Evolutionary conservation across 306 rosid genomes (phyloP).

Genomic region (Herpetospermum pedunculosum): DNA sequence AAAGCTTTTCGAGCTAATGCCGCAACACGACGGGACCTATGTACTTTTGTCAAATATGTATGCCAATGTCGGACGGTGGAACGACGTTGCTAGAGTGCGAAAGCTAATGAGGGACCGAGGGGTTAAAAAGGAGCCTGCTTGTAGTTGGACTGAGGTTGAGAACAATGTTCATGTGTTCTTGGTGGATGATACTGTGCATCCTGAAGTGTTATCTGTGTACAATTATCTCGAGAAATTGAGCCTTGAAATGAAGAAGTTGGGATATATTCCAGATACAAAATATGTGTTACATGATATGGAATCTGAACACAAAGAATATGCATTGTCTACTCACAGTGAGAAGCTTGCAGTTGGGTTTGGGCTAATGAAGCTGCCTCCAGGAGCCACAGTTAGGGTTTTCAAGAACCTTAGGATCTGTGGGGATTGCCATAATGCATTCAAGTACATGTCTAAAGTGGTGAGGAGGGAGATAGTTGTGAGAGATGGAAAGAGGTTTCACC

Average conservation of each 20-base stretch:
- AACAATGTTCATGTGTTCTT: constrained; percentile 16
- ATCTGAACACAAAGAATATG: constrained; percentile 13
- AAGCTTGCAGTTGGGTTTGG: constrained; percentile 18
- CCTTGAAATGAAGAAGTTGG: constrained; percentile 14
- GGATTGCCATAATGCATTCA: constrained; percentile 16
- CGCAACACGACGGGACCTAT: constrained; percentile 12
- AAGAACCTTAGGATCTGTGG: constrained; percentile 17
- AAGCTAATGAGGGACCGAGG: constrained; percentile 14
- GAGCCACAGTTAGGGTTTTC: constrained; percentile 12
- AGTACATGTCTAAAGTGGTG: constrained; percentile 13
- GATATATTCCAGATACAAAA: constrained; percentile 14
- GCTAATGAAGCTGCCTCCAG: constrained; percentile 13
- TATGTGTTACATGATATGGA: constrained; percentile 15
- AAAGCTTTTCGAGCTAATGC: constrained; percentile 5
- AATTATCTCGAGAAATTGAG: constrained; percentile 1
- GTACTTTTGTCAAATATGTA: constrained; percentile 12
- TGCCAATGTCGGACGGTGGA: constrained; percentile 10
- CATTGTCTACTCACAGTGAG: constrained; percentile 16
- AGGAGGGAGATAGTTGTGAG: constrained; percentile 12
- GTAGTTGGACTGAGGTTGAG: constrained; percentile 15
- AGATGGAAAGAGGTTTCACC: constrained; percentile 20
- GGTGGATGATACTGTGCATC: constrained; percentile 11
- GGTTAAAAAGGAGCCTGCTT: constrained; percentile 12
- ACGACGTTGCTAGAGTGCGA: constrained; percentile 8
- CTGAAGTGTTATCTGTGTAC: constrained; percentile 6